Evolutionary conservation across 2,329 filamentous ascomycete genomes (phyloP).

Genomic region (Ophiostoma piceae): DNA sequence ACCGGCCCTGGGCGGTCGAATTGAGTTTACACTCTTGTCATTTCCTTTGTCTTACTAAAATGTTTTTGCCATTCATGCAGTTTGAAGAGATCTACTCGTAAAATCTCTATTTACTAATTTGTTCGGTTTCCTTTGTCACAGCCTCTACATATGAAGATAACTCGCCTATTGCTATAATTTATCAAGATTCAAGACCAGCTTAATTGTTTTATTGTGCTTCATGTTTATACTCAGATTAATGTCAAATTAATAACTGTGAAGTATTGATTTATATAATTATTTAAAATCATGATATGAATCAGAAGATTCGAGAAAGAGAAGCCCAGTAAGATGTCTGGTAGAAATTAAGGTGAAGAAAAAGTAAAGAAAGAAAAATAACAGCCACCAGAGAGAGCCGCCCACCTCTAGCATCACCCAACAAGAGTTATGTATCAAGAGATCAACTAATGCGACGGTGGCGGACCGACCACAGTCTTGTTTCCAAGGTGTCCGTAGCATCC

Average conservation of each 20-base stretch:
- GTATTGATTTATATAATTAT: not conserved
- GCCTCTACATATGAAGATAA: not conserved
- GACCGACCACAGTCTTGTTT: slow-evolving; percentile 32
- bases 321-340: too few relatives aligned
- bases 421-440: not conserved
- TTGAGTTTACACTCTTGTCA: not conserved
- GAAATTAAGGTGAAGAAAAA: not conserved
- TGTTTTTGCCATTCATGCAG: not conserved
- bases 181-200: not conserved
- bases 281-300: too few relatives aligned
- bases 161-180: not conserved
- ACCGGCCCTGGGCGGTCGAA: not conserved
- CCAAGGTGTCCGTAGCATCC: slow-evolving; percentile 38
- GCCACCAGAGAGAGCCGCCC: not conserved
- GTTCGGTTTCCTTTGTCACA: not conserved
- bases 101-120: not conserved
- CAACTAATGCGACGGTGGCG: slow-evolving; percentile 11
- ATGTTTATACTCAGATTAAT: not conserved
- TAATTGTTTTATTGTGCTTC: too few relatives aligned
- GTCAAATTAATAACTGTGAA: not conserved
- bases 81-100: too few relatives aligned
- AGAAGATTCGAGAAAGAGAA: too few relatives aligned
- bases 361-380: not conserved
- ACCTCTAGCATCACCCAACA: not conserved
- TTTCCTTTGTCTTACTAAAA: not conserved